Percentiles rank a stretch among this genome's conserved stretches.
Conservation (phyloP, 345 rosid genomes). For the Dipteronia dyeriana region DNA sequence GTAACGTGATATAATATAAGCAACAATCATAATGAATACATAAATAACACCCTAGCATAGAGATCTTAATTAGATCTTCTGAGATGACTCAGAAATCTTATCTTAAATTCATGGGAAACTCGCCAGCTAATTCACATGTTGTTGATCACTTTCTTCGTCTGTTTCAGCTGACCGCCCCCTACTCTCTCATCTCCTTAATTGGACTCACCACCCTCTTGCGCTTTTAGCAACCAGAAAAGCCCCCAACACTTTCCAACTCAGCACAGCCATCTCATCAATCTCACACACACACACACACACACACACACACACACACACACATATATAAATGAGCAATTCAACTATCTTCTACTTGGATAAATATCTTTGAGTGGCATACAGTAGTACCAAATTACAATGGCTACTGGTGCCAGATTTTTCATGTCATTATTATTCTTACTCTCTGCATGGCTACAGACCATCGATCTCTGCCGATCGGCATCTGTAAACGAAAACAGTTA, state of each 20-base stretch:
- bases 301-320: no score
- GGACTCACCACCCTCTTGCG: constrained; percentile 46
- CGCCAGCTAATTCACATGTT: constrained; percentile 49
- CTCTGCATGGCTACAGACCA: constrained; percentile 27
- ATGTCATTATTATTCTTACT: constrained; percentile 20
- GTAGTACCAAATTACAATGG: constrained; percentile 3
- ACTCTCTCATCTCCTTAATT: constrained; percentile 28
- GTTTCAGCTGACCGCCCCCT: constrained; percentile 8
- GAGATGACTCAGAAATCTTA: neutral
- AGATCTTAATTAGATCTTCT: neutral
- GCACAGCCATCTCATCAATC: neutral
- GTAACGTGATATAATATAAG: no score
- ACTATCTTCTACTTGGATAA: neutral
- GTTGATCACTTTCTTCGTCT: constrained; percentile 19
- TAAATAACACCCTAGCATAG: neutral
- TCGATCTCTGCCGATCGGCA: constrained; percentile 16
- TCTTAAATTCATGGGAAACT: constrained; percentile 34
- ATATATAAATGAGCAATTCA: neutral
- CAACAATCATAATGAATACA: no score
- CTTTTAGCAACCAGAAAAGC: constrained; percentile 23
- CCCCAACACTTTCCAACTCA: constrained; percentile 11
- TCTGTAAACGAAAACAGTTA: constrained; percentile 23
- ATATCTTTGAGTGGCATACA: neutral
- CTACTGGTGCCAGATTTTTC: neutral
- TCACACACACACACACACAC: no score